Conservation (phyloP, 1,284 basidiomycete species). For the Ganoderma lucidum region DNA sequence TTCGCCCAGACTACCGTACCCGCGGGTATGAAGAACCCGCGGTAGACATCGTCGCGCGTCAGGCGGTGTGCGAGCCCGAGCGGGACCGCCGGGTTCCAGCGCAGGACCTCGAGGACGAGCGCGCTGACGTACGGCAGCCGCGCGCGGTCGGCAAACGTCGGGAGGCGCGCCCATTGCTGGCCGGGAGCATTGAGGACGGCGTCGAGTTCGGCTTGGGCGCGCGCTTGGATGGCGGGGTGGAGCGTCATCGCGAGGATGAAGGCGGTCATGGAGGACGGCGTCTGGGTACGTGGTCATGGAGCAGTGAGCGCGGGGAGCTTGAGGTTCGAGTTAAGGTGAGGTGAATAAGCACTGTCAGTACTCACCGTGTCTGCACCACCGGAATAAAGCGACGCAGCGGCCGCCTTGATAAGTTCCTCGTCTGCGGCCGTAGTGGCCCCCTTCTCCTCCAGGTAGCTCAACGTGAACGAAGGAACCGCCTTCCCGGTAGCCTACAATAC, state of each 20-base stretch:
- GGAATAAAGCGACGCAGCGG: constrained; percentile 50
- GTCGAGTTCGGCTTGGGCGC: constrained; percentile 50
- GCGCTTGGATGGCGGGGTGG: constrained; percentile 42
- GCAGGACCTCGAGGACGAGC: constrained; percentile 45
- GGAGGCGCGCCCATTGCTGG: constrained; percentile 38
- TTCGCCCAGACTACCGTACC: constrained; percentile 46
- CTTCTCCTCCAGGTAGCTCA: constrained; percentile 40
- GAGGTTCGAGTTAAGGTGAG: too few species aligned
- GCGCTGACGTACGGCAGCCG: constrained; percentile 47
- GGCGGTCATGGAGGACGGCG: constrained; percentile 38
- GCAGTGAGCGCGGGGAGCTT: too few species aligned
- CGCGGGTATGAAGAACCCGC: constrained; percentile 35
- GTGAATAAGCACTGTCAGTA: background rate
- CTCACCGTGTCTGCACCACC: constrained; percentile 45
- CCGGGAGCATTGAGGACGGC: constrained; percentile 35
- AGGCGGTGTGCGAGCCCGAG: constrained; percentile 41
- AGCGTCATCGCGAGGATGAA: constrained; percentile 49
- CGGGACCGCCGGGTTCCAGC: constrained; percentile 44
- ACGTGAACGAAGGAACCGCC: constrained; percentile 40
- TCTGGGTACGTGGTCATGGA: constrained; percentile 26
- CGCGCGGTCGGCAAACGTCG: constrained; percentile 41
- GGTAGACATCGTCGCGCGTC: constrained; percentile 41
- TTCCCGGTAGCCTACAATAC: background rate
- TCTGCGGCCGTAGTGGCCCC: constrained; percentile 31
- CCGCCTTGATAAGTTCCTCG: constrained; percentile 48